Base-by-base conservation (phyloP, 371 early-diverging fungal species). In the Mucor piriformis region DNA sequence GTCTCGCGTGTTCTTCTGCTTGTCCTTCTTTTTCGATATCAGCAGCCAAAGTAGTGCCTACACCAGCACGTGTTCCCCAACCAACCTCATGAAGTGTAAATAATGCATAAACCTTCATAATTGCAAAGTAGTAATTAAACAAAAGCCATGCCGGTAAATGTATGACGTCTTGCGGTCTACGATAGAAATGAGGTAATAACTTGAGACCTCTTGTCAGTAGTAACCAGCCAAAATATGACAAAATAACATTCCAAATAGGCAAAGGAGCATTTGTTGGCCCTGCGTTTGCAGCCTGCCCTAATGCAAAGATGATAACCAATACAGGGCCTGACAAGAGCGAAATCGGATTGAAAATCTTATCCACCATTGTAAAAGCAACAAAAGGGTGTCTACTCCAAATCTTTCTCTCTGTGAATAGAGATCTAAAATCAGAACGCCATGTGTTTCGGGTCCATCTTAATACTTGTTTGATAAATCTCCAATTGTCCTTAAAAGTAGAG, bases 401-500 rank as follows among this genome's bases (percentile, higher is more conserved):
- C 25, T 57, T 59, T 2, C 88, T 74, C 50, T 89, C 90, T 11
- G 67, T 75, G 51, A 85, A 88, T 47, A 89, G 54, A 13, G 84
- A 83, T 12, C 86, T 72, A 50, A 85, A 81, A 63, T 89, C 90
- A 15, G 85, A 85, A 6, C 90, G 76, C 90, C 90, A 89, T 18
- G 88, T 89, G 56, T 89, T 89, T 38, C 90, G 79, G 1, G 90
- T 89, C 90, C 88, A 89, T 15, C 90, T 70, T 12, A 88, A 61
- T 2, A 89, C 81, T 56, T 89, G 88, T 52, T 85, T 85, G 24
- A 88, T 58, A 63, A 90, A 90, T n/a, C 86, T 73, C 88, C 88
- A 90, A 60, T 88, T 85, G 72, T 87, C 82, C 73, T 90, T 88
- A 76, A 90, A 90, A 0, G 90, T 90, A 3, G 88, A 88, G 24